A percentile compares a stretch with the other conserved stretches of the same genome.
Evolutionary conservation across 331 rosid genomes (phyloP).

Genomic region (Quercus phellos): DNA sequence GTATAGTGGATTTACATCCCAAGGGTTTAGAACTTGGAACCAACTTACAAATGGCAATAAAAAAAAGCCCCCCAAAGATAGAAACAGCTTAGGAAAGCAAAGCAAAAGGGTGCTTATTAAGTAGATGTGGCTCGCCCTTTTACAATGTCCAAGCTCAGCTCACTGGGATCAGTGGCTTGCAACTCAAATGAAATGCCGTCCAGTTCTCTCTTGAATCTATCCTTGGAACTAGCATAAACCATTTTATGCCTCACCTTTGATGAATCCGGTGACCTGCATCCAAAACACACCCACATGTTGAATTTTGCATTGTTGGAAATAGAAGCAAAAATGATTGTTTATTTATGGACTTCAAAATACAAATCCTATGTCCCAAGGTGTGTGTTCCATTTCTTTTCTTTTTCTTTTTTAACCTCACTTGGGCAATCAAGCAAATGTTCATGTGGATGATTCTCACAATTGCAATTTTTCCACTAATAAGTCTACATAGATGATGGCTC

Average conservation of each 20-base stretch:
- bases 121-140: conserved; percentile 50
- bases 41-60: conserved; percentile 16
- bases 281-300: not conserved
- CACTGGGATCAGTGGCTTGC: conserved; percentile 96
- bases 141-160: conserved; percentile 89
- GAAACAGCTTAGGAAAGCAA: conserved; percentile 22
- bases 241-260: conserved; percentile 87
- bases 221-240: conserved; percentile 96
- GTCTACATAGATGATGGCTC: no score
- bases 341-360: no score
- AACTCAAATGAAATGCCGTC: conserved; percentile 78
- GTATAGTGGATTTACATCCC: not conserved
- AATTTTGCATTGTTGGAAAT: no score
- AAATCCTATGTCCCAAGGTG: no score
- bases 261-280: conserved; percentile 68
- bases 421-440: no score
- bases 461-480: no score
- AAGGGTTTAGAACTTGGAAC: conserved; percentile 13
- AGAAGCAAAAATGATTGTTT: no score
- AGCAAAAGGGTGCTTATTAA: not conserved
- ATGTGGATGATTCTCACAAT: no score
- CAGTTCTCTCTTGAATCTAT: conserved; percentile 85
- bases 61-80: conserved; percentile 15
- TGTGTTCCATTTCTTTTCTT: no score
- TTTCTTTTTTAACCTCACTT: no score